Percentiles rank a stretch among this genome's conserved stretches.
Conservation (phyloP, 106 monocot genomes). For the Acanthochlamys bracteata region DNA sequence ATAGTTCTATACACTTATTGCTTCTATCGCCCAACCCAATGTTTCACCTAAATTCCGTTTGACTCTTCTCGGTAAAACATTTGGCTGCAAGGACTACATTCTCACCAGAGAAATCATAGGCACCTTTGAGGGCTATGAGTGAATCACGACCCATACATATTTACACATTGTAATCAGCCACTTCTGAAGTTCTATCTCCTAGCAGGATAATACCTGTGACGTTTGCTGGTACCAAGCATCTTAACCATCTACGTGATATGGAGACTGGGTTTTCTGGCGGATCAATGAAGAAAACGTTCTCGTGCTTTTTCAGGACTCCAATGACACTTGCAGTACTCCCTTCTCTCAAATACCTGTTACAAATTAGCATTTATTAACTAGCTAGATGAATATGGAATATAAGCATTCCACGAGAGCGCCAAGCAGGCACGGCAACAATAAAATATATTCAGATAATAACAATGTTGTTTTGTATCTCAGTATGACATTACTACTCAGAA, state of each 20-base stretch:
- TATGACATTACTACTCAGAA: no score
- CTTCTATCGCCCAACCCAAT: no score
- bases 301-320: slow-evolving; percentile 49
- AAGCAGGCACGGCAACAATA: no score
- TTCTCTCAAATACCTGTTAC: slow-evolving; percentile 59
- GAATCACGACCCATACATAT: not conserved
- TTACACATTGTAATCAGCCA: slow-evolving; percentile 29
- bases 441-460: no score
- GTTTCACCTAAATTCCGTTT: no score
- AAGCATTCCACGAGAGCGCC: no score
- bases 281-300: slow-evolving; percentile 49
- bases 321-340: slow-evolving; percentile 62
- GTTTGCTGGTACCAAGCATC: slow-evolving; percentile 44
- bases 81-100: no score
- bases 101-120: no score
- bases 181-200: slow-evolving; percentile 39
- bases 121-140: not conserved
- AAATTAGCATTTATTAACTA: not conserved
- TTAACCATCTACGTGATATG: slow-evolving; percentile 51
- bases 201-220: slow-evolving; percentile 55
- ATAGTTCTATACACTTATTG: no score
- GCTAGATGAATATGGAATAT: not conserved
- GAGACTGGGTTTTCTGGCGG: slow-evolving; percentile 33
- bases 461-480: no score
- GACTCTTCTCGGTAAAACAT: no score